phyloP scores from a whole-genome alignment of 768 basidiomycete genomes.

The Trametes sanguinea region DNA sequence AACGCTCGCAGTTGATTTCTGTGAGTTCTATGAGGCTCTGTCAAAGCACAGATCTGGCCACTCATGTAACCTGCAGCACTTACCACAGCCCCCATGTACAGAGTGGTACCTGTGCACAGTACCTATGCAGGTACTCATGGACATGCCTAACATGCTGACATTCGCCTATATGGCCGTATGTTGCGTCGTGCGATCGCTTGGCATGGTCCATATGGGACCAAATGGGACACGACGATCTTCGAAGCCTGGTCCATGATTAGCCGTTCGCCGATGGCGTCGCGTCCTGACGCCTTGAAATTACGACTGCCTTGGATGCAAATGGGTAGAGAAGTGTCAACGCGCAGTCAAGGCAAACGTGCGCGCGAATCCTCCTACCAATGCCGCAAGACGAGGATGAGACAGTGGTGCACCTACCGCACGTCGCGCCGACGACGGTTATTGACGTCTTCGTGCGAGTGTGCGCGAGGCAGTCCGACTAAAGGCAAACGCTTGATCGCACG shows the following conservation, averaged over 20 bases:
- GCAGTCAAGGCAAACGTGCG: background rate
- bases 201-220: background rate
- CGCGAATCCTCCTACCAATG: background rate
- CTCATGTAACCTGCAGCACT: too few species aligned
- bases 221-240: slow-evolving; percentile 6
- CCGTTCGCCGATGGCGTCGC: background rate
- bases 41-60: too few species aligned
- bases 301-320: too few species aligned
- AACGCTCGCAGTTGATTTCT: too few species aligned
- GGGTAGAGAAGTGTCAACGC: too few species aligned
- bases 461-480: slow-evolving; percentile 3
- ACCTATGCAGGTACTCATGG: too few species aligned
- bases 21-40: too few species aligned
- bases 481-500: slow-evolving; percentile 12
- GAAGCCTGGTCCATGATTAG: background rate
- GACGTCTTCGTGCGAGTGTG: background rate
- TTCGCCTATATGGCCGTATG: too few species aligned
- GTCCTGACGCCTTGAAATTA: background rate
- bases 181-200: background rate
- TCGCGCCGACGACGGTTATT: background rate
- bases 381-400: too few species aligned
- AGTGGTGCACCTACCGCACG: background rate
- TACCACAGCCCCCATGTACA: too few species aligned
- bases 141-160: too few species aligned
- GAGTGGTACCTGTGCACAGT: too few species aligned